Evolutionary conservation across 805 yeast species (phyloP), one percentile per base, ranked within the genome.

Genomic region (Yueomyces sinensis): DNA sequence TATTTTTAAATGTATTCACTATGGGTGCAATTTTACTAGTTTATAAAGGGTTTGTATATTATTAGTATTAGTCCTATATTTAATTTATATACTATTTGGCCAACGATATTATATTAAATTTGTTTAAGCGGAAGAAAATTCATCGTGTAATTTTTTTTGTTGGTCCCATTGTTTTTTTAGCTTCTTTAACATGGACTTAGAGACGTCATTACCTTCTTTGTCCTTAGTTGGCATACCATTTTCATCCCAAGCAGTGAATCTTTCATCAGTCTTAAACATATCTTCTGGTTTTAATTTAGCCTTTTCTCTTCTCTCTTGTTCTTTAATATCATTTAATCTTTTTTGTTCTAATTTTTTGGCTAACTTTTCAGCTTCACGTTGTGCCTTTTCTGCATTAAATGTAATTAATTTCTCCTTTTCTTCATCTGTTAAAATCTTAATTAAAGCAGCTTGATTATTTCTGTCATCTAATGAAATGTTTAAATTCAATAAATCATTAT

Each of bases 401-500:
- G 54, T 54, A 13, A 80, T 47, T 30, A 82, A 63, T 39, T 79
- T 89, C 27, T 62, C 65, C 52, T 72, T 74, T 53, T 89, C 97
- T 23, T 65, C 68, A 6, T 63, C 71, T 35, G 71, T 75, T 42
- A 91, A 63, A 46, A 89, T 80, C 58, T 91, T 91, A 31, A 91
- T 69, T 40, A 91, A 67, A 0, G 96, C 87, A n/a, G 76, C 68
- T 46, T 70, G 73, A 3, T 78, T 86, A 39, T 70, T 79, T 49
- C 96, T 74, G 58, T 91, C 98, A 54, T 89, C 97, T 36, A 91
- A 63, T 1, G 93, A 74, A 29, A 91, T 79, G 20, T 93, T 91
- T 41, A 86, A 61, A 18, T 73, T 68, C 39, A 84, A 61, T 45
- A 91, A 61, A 27, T 80, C 91, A 14, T 68, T 58, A 44, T 78